A percentile compares a stretch with the other conserved stretches of the same genome.
phyloP scores from a whole-genome alignment of 257 asterid genomes.

The Solanum paucissectum region DNA sequence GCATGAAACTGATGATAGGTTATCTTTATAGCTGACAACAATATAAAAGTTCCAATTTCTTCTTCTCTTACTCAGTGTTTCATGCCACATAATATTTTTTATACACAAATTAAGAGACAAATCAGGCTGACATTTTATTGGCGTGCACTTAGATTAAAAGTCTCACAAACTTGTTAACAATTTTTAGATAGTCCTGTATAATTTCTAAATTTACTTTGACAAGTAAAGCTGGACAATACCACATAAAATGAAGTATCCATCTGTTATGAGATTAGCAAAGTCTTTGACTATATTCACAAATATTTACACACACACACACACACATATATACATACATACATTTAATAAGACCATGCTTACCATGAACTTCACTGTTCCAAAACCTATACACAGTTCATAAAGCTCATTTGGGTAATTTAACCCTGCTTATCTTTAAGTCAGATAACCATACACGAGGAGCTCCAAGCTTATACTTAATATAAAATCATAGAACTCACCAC shows the following conservation, averaged over 20 bases:
- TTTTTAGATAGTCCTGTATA: neutral
- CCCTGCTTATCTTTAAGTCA: neutral
- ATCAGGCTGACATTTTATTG: neutral
- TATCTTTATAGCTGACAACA: neutral
- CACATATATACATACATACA: neutral
- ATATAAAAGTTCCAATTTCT: neutral
- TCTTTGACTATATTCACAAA: neutral
- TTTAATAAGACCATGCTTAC: neutral
- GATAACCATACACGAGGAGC: neutral
- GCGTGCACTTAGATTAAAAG: neutral
- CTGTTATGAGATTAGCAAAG: neutral
- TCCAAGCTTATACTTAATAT: neutral
- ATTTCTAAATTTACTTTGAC: neutral
- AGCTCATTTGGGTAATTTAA: neutral
- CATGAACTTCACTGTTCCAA: neutral
- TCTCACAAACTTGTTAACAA: neutral
- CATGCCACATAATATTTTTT: neutral
- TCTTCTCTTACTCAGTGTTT: neutral
- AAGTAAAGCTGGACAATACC: neutral
- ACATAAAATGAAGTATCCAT: neutral
- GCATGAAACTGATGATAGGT: neutral
- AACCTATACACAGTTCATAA: neutral
- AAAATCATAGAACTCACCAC: slow-evolving; percentile 33
- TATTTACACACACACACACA: neutral
- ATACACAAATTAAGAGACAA: neutral